Percentiles rank a stretch among this genome's conserved stretches.
Evolutionary conservation across 1,284 basidiomycete species (phyloP).

Genomic region (Agaricales sp.): DNA sequence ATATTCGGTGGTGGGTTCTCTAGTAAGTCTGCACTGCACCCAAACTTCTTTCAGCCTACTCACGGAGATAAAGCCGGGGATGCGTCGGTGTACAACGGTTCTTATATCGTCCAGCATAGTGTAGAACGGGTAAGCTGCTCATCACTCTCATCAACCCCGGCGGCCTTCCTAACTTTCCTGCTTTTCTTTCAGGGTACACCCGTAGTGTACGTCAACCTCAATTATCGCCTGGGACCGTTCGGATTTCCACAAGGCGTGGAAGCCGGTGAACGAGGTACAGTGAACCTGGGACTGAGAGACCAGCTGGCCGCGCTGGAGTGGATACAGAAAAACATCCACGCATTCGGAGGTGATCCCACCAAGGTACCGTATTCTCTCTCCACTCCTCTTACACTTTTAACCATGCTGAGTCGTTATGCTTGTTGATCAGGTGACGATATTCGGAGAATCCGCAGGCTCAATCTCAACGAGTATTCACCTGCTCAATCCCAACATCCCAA

Average conservation of each 20-base stretch:
- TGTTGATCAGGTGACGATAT: not conserved
- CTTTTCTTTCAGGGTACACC: conserved; percentile 11
- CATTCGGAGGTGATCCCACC: conserved; percentile 27
- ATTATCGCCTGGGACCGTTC: conserved; percentile 29
- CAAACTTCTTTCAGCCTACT: not conserved
- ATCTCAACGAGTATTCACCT: not conserved
- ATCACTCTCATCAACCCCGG: not conserved
- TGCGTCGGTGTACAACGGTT: conserved; percentile 5
- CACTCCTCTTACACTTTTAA: not conserved
- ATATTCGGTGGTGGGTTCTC: conserved; percentile 10
- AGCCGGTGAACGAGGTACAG: conserved; percentile 16
- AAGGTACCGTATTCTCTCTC: conserved; percentile 14
- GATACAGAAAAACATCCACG: conserved; percentile 25
- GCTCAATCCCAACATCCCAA: not conserved
- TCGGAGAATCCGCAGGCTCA: not conserved
- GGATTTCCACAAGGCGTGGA: conserved; percentile 28
- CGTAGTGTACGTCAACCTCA: conserved; percentile 9
- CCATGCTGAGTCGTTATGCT: not conserved
- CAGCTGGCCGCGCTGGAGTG: conserved; percentile 24
- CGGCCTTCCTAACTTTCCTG: not conserved
- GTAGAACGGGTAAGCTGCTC: conserved; percentile 7
- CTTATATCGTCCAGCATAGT: conserved; percentile 9
- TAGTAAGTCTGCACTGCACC: not conserved
- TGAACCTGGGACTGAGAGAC: conserved; percentile 26
- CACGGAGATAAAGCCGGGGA: not conserved